These are phyloP conservation scores for Diaporthe destruens DNA, from an alignment of 2,329 filamentous ascomycete species.

Conservation along the genomic window DNA sequence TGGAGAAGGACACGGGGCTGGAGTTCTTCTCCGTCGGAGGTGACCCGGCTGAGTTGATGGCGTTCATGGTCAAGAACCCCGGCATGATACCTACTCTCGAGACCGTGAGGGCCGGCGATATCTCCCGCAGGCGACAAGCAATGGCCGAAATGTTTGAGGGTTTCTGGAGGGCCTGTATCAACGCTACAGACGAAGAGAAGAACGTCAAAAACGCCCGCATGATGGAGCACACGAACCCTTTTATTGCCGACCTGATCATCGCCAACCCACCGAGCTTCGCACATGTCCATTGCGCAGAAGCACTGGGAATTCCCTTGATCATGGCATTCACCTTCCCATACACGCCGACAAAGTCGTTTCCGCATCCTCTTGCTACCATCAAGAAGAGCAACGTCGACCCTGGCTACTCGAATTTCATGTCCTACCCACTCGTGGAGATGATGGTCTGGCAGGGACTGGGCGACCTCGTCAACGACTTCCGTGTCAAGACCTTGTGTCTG, in stretches of 20 bases:
- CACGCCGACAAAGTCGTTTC: constrained; percentile 80
- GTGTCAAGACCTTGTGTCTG: constrained; percentile 75
- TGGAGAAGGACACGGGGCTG: constrained; percentile 77
- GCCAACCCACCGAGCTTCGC: constrained; percentile 85
- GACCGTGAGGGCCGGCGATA: constrained; percentile 79
- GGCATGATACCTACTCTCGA: constrained; percentile 81
- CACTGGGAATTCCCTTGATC: constrained; percentile 81
- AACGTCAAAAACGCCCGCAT: constrained; percentile 72
- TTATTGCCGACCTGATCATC: constrained; percentile 84
- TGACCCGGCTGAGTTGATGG: constrained; percentile 85
- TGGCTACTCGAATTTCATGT: constrained; percentile 83
- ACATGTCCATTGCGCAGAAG: constrained; percentile 84
- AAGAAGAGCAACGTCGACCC: constrained; percentile 78
- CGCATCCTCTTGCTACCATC: constrained; percentile 82
- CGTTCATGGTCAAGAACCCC: constrained; percentile 89
- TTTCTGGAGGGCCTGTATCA: constrained; percentile 84
- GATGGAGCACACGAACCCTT: constrained; percentile 72
- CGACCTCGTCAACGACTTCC: constrained; percentile 81
- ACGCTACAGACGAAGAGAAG: constrained; percentile 76
- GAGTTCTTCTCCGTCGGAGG: constrained; percentile 87
- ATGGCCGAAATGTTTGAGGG: constrained; percentile 89
- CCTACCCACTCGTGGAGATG: constrained; percentile 84
- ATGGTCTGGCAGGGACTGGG: constrained; percentile 93
- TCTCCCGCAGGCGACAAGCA: constrained; percentile 72
- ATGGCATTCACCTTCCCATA: constrained; percentile 93